Base-by-base conservation (phyloP, 345 rosid species). In the Erodium maritimum region DNA sequence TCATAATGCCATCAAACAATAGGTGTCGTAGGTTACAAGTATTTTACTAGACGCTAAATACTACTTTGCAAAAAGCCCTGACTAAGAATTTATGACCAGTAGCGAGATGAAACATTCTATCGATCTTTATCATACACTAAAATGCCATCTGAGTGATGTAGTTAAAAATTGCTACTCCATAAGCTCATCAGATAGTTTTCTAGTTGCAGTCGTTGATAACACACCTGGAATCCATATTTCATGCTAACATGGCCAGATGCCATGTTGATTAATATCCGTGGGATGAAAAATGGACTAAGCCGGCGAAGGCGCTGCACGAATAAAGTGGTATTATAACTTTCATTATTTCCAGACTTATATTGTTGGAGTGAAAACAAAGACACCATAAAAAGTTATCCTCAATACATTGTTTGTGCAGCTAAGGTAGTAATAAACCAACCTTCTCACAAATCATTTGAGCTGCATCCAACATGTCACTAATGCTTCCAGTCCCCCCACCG, bases 161-260 rank as follows among this genome's bases (percentile, higher is more conserved):
- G 42, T 23, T 51, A 20, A 48, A 51, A 21, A 29, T 42, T 62
- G 16, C 50, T 51, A 48, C 54, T 42, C 61, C 63, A 50, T 53
- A 58, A 64, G 54, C 29, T 45, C 25, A 56, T 42, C n/a, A 21
- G 29, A 52, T 12, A 29, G 55, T 62, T 55, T 29, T 11, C 18
- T 25, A 42, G 42, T 45, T 19, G 18, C 0, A 52, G 42, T 19
- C 52, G 19, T 14, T 58, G 29, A 12, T 50, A 50, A 79, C 78
- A 2, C 58, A 91, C 96, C 96, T 85, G 94, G 69, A 93, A 93
- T 65, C 94, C 96, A 65, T 89, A 87, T 71, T 77, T 87, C 82
- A 89, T 93, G 82, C 99, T 89, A 68, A 89, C 91, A 42, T 89
- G 96, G 69, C 96, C 96, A 42, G 99, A 85, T 21, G 98, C 87